These are phyloP conservation scores for Beta macrorhiza DNA, from an alignment of 179 eudicot genomes.

Conservation along the genomic window DNA sequence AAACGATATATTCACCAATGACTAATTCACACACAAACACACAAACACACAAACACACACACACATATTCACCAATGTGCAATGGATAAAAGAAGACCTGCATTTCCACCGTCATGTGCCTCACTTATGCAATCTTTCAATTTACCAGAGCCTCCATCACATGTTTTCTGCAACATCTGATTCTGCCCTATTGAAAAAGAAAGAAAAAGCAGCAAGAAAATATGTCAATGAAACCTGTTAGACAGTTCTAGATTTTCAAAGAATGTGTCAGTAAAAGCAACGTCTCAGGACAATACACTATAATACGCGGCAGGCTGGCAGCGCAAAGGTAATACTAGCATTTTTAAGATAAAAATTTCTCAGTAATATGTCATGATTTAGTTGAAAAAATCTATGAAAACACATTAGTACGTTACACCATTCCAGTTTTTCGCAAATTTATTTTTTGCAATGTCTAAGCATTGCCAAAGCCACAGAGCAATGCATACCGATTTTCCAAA, in stretches of 20 bases:
- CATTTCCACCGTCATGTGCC: slow-evolving; percentile 34
- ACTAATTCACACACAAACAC: background rate
- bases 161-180: slow-evolving; percentile 47
- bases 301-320: background rate
- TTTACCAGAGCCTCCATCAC: slow-evolving; percentile 29
- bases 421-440: background rate
- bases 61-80: background rate
- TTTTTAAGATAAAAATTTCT: background rate
- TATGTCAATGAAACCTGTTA: slow-evolving; percentile 8
- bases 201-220: slow-evolving; percentile 12
- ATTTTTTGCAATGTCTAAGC: background rate
- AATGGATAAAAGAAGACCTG: slow-evolving; percentile 39
- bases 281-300: background rate
- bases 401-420: background rate
- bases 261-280: background rate
- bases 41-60: background rate
- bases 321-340: background rate
- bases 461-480: background rate
- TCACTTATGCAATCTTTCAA: slow-evolving; percentile 22
- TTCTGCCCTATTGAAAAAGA: slow-evolving; percentile 67
- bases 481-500: background rate
- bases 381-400: background rate
- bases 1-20: background rate
- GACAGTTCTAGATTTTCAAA: background rate
- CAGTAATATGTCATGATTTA: background rate